Evolutionary conservation across 495 filamentous ascomycete species (phyloP), one percentile per base, ranked within the genome.

Genomic region (Hypoxylon subgilvum): DNA sequence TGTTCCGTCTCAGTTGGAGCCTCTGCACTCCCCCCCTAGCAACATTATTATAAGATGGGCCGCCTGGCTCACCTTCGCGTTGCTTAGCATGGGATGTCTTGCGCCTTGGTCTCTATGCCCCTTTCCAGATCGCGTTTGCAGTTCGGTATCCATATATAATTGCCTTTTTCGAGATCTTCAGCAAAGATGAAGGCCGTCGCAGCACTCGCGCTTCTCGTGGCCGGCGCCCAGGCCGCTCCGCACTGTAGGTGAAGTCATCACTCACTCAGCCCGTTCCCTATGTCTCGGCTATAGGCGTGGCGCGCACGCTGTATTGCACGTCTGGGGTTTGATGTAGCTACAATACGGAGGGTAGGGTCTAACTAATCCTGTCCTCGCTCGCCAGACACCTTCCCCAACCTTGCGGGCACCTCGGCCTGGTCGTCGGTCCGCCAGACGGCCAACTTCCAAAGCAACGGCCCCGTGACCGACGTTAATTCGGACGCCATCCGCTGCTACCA

Each of bases 361-460:
- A 40, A 60, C 73, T 50, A 69, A n/a, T 36, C n/a, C 55, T 69
- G 40, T 63, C 63, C 17, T 40, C 2, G 3, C 6, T 17, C 8
- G 6, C 0, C 14, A 67, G 59, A 69, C 30, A 69, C 68, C 43
- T 66, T 70, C 45, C 66, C 68, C 7, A 63, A 61, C 30, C 69
- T 71, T 54, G 61, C 70, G 2, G 71, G 46, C 31, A 71, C 64
- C 27, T 55, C 75, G 2, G 71, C 75, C 47, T 82, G 79, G 79
- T 71, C 78, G 27, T 78, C 76, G 34, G 79, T 81, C 43, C 77
- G 79, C 19, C 68, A 66, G 49, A 74, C 75, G 7, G 64, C 66
- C 42, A 82, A 82, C 71, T 79, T 70, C 73, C 74, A 82, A 61
- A 74, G 70, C 68, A 81, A 81, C 57, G 77, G 76, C 2, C 78